Conservation (phyloP, 1,284 basidiomycete species). For the Cutaneotrichosporon sp. region DNA sequence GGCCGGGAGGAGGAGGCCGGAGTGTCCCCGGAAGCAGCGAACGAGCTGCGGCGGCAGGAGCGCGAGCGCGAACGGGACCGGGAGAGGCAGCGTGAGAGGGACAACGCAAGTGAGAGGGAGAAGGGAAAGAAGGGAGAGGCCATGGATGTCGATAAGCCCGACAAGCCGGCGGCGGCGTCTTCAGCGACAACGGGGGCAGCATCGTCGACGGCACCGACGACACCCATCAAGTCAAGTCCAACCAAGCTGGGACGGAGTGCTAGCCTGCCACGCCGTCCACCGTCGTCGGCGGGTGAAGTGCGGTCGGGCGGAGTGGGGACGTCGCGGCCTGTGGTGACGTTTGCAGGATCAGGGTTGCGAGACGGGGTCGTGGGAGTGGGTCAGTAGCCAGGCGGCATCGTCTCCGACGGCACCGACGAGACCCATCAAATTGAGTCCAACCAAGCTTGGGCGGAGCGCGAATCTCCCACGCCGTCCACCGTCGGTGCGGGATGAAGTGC, state of each 20-base stretch:
- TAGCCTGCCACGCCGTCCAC: not conserved
- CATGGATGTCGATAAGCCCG: constrained; percentile 10
- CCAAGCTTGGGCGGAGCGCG: not conserved
- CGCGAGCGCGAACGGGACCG: constrained; percentile 7
- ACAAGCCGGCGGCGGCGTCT: not conserved
- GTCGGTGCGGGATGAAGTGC: not conserved
- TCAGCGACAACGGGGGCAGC: not conserved
- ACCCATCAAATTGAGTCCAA: not conserved
- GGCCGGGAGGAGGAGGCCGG: constrained; percentile 27
- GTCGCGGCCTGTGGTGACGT: constrained; percentile 1
- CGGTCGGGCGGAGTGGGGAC: not conserved
- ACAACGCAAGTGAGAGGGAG: not conserved
- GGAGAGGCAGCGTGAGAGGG: not conserved
- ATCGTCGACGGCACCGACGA: not conserved
- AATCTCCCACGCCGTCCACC: not conserved
- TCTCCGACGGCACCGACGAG: not conserved
- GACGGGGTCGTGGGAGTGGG: constrained; percentile 3
- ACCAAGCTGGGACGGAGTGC: not conserved
- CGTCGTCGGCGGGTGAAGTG: not conserved
- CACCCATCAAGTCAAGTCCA: not conserved
- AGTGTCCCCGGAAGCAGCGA: not conserved
- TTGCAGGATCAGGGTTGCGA: constrained; percentile 1
- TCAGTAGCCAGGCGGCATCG: not conserved
- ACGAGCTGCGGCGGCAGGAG: constrained; percentile 6
- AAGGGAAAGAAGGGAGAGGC: not conserved